A percentile compares a stretch with the other conserved stretches of the same genome.
These are phyloP conservation scores for Piper longum DNA, from an alignment of 164 flowering plant species.

Conservation along the genomic window DNA sequence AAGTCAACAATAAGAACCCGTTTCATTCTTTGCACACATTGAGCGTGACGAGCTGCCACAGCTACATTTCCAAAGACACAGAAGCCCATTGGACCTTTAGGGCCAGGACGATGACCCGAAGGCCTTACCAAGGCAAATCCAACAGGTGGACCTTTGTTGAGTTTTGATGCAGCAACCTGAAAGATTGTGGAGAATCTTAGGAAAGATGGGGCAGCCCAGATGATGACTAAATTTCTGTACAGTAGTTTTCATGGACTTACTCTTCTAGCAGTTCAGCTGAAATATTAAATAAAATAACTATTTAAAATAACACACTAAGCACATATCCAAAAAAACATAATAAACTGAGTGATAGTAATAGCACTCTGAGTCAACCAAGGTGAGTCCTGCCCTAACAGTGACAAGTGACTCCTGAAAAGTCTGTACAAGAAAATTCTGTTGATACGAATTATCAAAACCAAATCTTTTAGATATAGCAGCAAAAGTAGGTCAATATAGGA, in stretches of 20 bases:
- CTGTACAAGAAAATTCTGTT: constrained; percentile 18
- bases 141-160: constrained; percentile 37
- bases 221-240: not conserved
- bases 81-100: constrained; percentile 94
- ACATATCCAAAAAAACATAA: not conserved
- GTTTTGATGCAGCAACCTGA: constrained; percentile 69
- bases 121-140: constrained; percentile 92
- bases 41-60: constrained; percentile 92
- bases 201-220: not conserved
- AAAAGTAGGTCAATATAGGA: no score
- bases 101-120: constrained; percentile 97
- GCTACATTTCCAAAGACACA: constrained; percentile 96
- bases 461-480: not conserved
- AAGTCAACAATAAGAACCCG: constrained; percentile 88
- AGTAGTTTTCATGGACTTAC: no score
- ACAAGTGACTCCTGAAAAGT: constrained; percentile 77
- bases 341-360: constrained; percentile 16
- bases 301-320: not conserved
- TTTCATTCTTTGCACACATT: constrained; percentile 65
- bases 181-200: not conserved
- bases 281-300: not conserved
- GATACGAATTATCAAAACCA: not conserved
- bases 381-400: constrained; percentile 92
- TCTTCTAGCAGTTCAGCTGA: not conserved
- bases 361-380: constrained; percentile 87